Evolutionary conservation across 495 filamentous ascomycete species (phyloP), one percentile per base, ranked within the genome.

Genomic region (Xylaria sp.): DNA sequence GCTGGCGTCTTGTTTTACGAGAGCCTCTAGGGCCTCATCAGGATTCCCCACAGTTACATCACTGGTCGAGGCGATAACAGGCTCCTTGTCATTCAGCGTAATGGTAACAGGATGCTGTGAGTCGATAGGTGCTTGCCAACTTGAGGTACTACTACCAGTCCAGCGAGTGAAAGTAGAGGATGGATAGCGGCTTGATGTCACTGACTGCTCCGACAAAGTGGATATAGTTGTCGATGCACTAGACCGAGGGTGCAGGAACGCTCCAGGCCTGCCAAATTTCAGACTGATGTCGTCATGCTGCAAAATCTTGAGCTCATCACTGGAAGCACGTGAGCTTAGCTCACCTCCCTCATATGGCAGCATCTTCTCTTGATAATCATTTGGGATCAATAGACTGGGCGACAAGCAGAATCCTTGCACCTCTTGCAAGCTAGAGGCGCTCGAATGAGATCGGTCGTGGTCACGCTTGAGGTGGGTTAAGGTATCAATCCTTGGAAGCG

Each of bases 361-460:
- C 81, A 86, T 83, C 70, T 83, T 79, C 71, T 82, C 80, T 61
- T 85, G 82, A 69, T 81, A 85, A 53, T 86, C 85, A 57, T 78
- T 77, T 41, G 87, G 87, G 21, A 89, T 87, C 37, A 89, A 76
- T 50, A 88, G 80, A 17, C 85, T 84, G 5, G 87, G 87, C 29
- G 86, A 88, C 7, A 89, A 75, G 63, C 75, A 80, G 74, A 89
- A 88, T 58, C 85, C 85, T 66, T 89, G 86, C 14, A 82, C 84
- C 73, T 88, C 87, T 70, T 84, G 84, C 76, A 86, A 87, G 74
- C 82, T 87, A 17, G 81, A 84, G 11, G 82, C 84, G 55, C 83
- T 78, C 1, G 85, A 86, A 7, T 78, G 74, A 50, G 80, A 78
- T 35, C 81, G 76, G 48, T 73, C 75, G 7, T 76, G 74, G 2